phyloP scores from a whole-genome alignment of 2,329 filamentous ascomycete species.

The Ascochyta fabae region DNA sequence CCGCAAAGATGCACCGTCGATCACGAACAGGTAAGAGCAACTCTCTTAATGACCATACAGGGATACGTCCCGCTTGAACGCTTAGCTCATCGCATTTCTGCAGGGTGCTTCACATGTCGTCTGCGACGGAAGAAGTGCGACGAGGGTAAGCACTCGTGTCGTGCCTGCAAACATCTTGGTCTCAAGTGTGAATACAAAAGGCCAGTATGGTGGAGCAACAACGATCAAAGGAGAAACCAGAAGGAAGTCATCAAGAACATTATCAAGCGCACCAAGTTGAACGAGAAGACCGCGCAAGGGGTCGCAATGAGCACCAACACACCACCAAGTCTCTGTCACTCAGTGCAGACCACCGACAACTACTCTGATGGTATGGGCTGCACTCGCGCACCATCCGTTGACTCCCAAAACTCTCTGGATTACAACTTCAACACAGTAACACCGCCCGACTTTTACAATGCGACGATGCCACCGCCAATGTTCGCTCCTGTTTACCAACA shows the following conservation, averaged over 20 bases:
- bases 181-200: constrained; percentile 95
- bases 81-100: constrained; percentile 45
- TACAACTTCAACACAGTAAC: constrained; percentile 70
- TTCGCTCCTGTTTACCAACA: constrained; percentile 54
- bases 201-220: constrained; percentile 97
- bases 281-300: constrained; percentile 75
- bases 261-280: constrained; percentile 95
- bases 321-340: constrained; percentile 81
- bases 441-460: constrained; percentile 63
- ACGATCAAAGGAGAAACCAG: constrained; percentile 80
- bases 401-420: constrained; percentile 74
- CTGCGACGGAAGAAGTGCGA: constrained; percentile 74
- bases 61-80: constrained; percentile 43
- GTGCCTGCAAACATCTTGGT: constrained; percentile 73
- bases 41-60: constrained; percentile 42
- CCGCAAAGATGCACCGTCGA: constrained; percentile 88
- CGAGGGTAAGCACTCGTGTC: constrained; percentile 68
- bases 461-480: constrained; percentile 63
- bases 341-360: constrained; percentile 79
- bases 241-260: constrained; percentile 97
- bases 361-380: constrained; percentile 74
- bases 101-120: constrained; percentile 72
- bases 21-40: constrained; percentile 85
- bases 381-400: constrained; percentile 77
- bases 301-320: constrained; percentile 62